Base-by-base conservation (phyloP, 305 asterid genomes). In the Fraxinus platypoda region DNA sequence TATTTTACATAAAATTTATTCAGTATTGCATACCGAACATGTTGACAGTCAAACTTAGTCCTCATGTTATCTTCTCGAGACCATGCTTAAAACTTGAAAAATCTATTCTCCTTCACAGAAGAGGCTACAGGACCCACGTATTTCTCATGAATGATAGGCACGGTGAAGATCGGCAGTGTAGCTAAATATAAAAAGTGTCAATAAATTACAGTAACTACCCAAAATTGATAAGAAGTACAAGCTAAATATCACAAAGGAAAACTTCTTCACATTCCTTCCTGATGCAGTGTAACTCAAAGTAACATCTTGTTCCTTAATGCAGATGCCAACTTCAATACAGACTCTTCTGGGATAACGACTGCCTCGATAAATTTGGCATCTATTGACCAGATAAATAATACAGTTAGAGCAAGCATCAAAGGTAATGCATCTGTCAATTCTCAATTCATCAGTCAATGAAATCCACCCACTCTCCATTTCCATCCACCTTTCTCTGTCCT, bases 381-480 rank as follows among this genome's bases (percentile, higher is more conserved):
- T 17, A 23, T 52, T 52, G 62, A 52, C 62, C 62, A 4, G 8
- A 52, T 2, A 52, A 52, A 49, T n/a, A 49, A 49, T 3, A 49
- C 23, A 0, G 8, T 17, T 46, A 46, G 57, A 46, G 57, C 7
- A 3, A 46, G 57, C 19, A 46, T 49, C 59, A 49, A 49, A 52
- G 12, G 72, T 62, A 21, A 62, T 17, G 25, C 25, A 52, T 52
- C 8, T 52, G 64, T 96, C 98, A 15, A 93, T 91, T 82, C 99
- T 90, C 78, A 96, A 82, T 83, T 96, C 99, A 57, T 94, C 99
- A 3, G 99, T 94, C 12, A 96, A 87, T 46, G 95, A 96, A 33
- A 96, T 96, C 99, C 98, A 96, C 11, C 92, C 98, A 4, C 97
- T 94, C 86, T 94, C 99, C 97, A 93, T 93, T 83, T 96, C 98